A percentile compares a stretch with the other conserved stretches of the same genome.
These are phyloP conservation scores for Fusarium xylarioides DNA, from an alignment of 2,329 filamentous ascomycete species.

Conservation along the genomic window DNA sequence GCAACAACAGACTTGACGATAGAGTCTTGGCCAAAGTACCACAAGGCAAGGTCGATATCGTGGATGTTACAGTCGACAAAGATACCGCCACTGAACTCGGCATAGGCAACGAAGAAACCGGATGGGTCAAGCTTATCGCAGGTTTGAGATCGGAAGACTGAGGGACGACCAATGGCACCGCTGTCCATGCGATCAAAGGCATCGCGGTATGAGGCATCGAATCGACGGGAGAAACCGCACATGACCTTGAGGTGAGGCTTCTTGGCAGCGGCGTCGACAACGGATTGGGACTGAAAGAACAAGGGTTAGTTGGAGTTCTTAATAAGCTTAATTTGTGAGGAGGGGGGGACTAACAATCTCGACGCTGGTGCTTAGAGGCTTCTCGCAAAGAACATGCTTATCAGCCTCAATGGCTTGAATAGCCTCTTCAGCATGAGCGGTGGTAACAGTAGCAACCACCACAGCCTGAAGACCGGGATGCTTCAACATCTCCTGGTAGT, in stretches of 20 bases:
- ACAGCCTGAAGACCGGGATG: constrained; percentile 42
- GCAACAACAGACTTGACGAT: constrained; percentile 46
- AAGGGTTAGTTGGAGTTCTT: background rate
- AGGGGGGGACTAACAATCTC: constrained; percentile 58
- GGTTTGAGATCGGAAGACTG: constrained; percentile 71
- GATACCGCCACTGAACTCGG: constrained; percentile 71
- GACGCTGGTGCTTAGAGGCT: constrained; percentile 46
- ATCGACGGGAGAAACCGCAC: constrained; percentile 54
- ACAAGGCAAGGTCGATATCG: constrained; percentile 62
- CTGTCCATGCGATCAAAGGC: constrained; percentile 61
- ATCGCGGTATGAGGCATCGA: constrained; percentile 72
- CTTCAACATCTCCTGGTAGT: constrained; percentile 42
- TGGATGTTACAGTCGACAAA: constrained; percentile 78
- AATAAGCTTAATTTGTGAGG: background rate
- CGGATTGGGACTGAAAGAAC: constrained; percentile 61
- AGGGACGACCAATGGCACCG: constrained; percentile 67
- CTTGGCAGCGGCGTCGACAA: constrained; percentile 64
- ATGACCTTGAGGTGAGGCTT: constrained; percentile 72
- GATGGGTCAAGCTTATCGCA: constrained; percentile 73
- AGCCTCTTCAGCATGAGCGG: constrained; percentile 40
- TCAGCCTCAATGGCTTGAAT: constrained; percentile 42
- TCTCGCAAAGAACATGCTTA: constrained; percentile 42
- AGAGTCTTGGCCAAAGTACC: constrained; percentile 47
- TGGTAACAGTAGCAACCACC: constrained; percentile 40
- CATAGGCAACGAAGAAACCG: constrained; percentile 75